Base-by-base conservation (phyloP, 495 filamentous ascomycete genomes). In the Sordaria brevicollis region DNA sequence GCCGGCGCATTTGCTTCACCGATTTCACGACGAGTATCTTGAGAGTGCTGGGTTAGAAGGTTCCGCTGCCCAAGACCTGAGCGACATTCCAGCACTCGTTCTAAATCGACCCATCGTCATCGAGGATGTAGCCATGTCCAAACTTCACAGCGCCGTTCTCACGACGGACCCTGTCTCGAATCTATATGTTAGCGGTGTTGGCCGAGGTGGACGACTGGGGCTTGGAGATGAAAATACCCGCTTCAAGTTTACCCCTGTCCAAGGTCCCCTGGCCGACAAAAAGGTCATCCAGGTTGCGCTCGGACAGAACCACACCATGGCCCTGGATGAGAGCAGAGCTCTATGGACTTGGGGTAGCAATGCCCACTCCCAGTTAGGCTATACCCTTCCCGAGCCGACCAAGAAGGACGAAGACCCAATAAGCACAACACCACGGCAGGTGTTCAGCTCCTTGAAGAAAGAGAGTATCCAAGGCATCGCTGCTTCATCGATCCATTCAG, bases 281-380 rank as follows among this genome's bases (percentile, higher is more conserved):
- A 90, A 87, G 75, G 82, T 97, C 5, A 78, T 86, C 0, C 86
- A 87, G 19, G 84, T 95, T 57, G 93, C 92, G 1, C 85, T 99
- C 1, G 95, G 94, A 4, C 92, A 94, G 72, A 93, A 97, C 75
- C 96, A 98, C 78, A 91, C 92, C 13, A 83, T 98, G 73, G 96
- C 92, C 0, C 82, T 97, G 19, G 90, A 93, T 17, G 88, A 88
- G 67, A 83, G 88, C 65, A 95, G 96, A 5, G 91, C 93, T 67
- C 86, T 96, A 5, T 95, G 91, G 83, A 93, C 93, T 21, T 98
- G 94, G 94, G 95, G 95, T 19, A 93, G 85, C 74, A 98, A 97
- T 76, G 89, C 85, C 33, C 91, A 86, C 77, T 93, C 90, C 21
- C 95, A 98, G 76, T 85, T 99, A 13, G 95, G 95, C 3, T 97